Evolutionary conservation across 345 rosid genomes (phyloP).

Genomic region (Brassica rapa): DNA sequence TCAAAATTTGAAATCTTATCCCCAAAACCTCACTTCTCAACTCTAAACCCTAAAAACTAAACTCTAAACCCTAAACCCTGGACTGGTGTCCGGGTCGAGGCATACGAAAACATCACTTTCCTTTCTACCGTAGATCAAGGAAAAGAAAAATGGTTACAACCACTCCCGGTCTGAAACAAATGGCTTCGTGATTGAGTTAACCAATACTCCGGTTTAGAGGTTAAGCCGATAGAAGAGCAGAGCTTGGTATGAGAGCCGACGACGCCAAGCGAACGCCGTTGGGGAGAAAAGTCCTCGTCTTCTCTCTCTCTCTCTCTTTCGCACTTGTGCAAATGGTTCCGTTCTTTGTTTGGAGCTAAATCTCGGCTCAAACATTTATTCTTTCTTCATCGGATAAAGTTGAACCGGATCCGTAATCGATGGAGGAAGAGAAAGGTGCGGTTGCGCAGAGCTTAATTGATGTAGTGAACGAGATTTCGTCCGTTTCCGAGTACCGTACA

Average conservation of each 20-base stretch:
- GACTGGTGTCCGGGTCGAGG: too few relatives aligned
- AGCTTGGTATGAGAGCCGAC: slow-evolving; percentile 27
- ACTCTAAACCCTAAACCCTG: too few relatives aligned
- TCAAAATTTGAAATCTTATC: too few relatives aligned
- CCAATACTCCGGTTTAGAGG: slow-evolving; percentile 12
- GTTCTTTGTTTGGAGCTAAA: slow-evolving; percentile 23
- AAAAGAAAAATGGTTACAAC: too few relatives aligned
- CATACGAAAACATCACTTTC: too few relatives aligned
- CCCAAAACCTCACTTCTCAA: too few relatives aligned
- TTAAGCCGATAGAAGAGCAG: slow-evolving; percentile 25
- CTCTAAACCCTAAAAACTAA: too few relatives aligned
- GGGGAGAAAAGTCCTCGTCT: slow-evolving; percentile 32
- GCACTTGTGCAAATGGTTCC: slow-evolving; percentile 31
- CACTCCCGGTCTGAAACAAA: slow-evolving; percentile 9
- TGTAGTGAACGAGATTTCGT: slow-evolving; percentile 64
- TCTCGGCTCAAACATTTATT: neutral
- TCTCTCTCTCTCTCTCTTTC: slow-evolving; percentile 24
- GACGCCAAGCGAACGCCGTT: slow-evolving; percentile 20
- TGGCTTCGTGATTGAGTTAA: neutral
- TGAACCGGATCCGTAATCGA: slow-evolving; percentile 33
- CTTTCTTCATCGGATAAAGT: neutral
- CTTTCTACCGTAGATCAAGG: too few relatives aligned
- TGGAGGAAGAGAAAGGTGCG: slow-evolving; percentile 61
- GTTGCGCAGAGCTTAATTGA: slow-evolving; percentile 60
- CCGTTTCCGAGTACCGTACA: slow-evolving; percentile 58